Conservation (phyloP, 2,329 filamentous ascomycete genomes). For the Passalora sequoiae region DNA sequence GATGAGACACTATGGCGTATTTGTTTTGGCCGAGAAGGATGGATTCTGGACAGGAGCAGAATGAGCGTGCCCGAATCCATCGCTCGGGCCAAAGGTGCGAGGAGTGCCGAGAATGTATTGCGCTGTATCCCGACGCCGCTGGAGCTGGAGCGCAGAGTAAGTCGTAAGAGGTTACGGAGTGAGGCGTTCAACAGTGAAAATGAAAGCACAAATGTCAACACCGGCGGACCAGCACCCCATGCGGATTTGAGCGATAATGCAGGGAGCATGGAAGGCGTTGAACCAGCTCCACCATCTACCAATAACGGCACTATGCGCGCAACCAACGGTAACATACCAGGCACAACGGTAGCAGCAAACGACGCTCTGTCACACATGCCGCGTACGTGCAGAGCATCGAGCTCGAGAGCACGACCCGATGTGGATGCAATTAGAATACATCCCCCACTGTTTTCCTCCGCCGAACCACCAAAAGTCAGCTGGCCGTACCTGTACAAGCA, state of each 20-base stretch:
- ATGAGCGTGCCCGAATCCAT: conserved; percentile 21
- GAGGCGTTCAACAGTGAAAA: conserved; percentile 32
- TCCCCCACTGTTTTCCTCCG: conserved; percentile 16
- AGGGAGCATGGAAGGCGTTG: conserved; percentile 21
- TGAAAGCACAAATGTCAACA: conserved; percentile 14
- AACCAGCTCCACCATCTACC: conserved; percentile 6
- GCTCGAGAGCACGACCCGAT: not conserved
- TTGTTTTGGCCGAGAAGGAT: conserved; percentile 79
- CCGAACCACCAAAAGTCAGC: conserved; percentile 61
- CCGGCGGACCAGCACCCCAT: conserved; percentile 6
- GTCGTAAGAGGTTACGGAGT: conserved; percentile 29
- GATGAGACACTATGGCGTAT: conserved; percentile 84
- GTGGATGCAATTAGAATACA: conserved; percentile 9
- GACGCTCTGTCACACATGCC: conserved; percentile 3
- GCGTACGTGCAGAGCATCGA: not conserved
- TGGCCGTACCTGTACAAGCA: conserved; percentile 94
- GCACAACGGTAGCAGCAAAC: conserved; percentile 3
- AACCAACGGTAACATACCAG: conserved; percentile 4
- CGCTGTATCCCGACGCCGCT: conserved; percentile 57
- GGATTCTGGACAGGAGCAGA: conserved; percentile 44
- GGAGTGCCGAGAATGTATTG: conserved; percentile 36
- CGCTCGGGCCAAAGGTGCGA: conserved; percentile 15
- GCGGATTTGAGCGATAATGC: conserved; percentile 8
- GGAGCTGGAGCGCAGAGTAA: conserved; percentile 20
- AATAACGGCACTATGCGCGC: conserved; percentile 6